A percentile compares a stretch with the other conserved stretches of the same genome.
phyloP scores from a whole-genome alignment of 805 yeast species.

The Candida ficus region DNA sequence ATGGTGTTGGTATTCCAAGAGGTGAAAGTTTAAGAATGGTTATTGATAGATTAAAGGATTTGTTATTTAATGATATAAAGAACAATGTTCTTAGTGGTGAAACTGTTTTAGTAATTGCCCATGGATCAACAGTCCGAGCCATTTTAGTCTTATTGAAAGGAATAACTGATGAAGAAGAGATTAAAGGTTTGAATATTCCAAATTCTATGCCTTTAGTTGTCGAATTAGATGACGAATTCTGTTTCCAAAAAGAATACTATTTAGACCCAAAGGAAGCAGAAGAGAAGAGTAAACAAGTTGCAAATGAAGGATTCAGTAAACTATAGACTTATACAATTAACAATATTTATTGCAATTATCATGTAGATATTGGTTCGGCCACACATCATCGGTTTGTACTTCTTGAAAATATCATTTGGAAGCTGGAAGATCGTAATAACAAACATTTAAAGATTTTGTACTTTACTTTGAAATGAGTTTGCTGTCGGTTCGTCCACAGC shows the following conservation, averaged over 20 bases:
- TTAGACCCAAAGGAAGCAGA: conserved; percentile 78
- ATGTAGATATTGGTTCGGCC: no score
- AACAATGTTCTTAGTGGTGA: conserved; percentile 43
- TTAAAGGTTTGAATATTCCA: conserved; percentile 72
- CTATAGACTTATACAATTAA: no score
- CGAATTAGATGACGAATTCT: conserved; percentile 48
- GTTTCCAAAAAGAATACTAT: conserved; percentile 54
- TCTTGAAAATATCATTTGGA: no score
- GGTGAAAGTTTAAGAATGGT: conserved; percentile 77
- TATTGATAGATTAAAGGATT: conserved; percentile 58
- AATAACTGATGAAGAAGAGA: conserved; percentile 61
- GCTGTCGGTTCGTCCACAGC: no score
- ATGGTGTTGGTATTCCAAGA: conserved; percentile 45
- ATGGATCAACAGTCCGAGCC: conserved; percentile 79
- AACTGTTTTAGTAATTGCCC: conserved; percentile 67
- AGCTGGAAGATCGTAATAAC: no score
- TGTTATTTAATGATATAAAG: conserved; percentile 45
- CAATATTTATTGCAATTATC: no score
- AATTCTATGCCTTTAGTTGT: conserved; percentile 78
- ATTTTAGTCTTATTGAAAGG: conserved; percentile 62
- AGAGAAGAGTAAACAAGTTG: conserved; percentile 74
- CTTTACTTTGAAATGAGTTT: no score
- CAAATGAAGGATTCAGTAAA: conserved; percentile 56
- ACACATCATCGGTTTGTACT: no score
- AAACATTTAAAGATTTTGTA: no score